Conservation (phyloP, 805 yeast genomes). For the Myxozyma nipponensis region DNA sequence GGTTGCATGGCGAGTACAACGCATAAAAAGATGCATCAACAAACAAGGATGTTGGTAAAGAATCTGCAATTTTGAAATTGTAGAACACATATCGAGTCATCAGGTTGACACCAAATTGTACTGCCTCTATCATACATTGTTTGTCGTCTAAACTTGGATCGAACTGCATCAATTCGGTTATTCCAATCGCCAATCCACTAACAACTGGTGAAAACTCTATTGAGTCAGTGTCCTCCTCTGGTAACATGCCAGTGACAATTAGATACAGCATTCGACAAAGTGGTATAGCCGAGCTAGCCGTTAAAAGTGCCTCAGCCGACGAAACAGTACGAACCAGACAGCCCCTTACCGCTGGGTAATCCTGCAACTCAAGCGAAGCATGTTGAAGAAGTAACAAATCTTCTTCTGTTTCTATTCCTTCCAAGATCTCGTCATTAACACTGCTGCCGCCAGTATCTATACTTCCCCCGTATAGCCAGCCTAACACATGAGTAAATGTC, state of each 20-base stretch:
- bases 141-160: too few relatives aligned
- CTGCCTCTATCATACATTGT: too few relatives aligned
- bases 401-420: conserved; percentile 4
- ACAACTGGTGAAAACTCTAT: conserved; percentile 4
- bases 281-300: too few relatives aligned
- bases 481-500: too few relatives aligned
- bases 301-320: background rate
- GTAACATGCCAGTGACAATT: too few relatives aligned
- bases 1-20: conserved; percentile 16
- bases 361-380: conserved; percentile 1
- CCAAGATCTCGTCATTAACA: conserved; percentile 7
- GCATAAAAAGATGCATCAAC: conserved; percentile 9
- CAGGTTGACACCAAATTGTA: too few relatives aligned
- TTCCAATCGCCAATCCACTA: conserved; percentile 8
- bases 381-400: conserved; percentile 15
- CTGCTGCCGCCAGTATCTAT: too few relatives aligned
- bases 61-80: background rate
- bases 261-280: too few relatives aligned
- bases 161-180: conserved; percentile 3
- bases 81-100: background rate
- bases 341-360: conserved; percentile 5
- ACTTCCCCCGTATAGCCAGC: too few relatives aligned
- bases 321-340: conserved; percentile 10
- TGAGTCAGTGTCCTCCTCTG: conserved; percentile 5
- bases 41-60: conserved; percentile 6